Base-by-base conservation (phyloP, 2,329 filamentous ascomycete genomes). In the Alternaria arborescens region DNA sequence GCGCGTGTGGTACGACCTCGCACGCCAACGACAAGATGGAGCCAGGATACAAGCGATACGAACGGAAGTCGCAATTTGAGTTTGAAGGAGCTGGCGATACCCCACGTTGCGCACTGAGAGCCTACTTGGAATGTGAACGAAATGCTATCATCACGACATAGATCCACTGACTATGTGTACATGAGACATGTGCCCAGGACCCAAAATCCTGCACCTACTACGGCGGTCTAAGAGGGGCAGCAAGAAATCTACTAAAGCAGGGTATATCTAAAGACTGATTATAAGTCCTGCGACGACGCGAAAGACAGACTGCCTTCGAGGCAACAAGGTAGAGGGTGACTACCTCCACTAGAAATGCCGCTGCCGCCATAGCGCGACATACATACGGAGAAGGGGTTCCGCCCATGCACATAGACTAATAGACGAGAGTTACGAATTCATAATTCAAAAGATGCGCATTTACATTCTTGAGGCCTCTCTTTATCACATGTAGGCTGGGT, bases 11-110 rank as follows among this genome's bases (percentile, higher is more conserved):
- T 55, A 44, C 62, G 73, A 30, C 75, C 76, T 5, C 57, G 66
- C 42, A 70, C 70, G 12, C 75, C 75, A 2, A 62, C 66, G 1
- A 69, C 70, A 16, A 62, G 76, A 58, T 78, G 72, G 73, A 78
- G 76, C 43, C 72, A 76, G 42, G 76, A 78, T 3, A 73, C 59
- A 5, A 24, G 59, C 12, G 68, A 55, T 6, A 50, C 46, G 1
- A 36, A 38, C 32, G 34, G 32, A 38, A 71, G 68, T 38, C 46
- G 58, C 8, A 60, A 53, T 38, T 40, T 69, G 40, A 68, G 66
- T 36, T 56, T 67, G 28, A 64, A 66, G 14, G 56, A 67, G 8
- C 22, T 55, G 20, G 32, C 30, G 6, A n/a, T 55, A 12, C 40
- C 55, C n/a, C 41, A 59, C 22, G 48, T 57, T 16, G 55, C 58